Base-by-base conservation (phyloP, 1,139 yeast species). In the Taiozyma onychis region DNA sequence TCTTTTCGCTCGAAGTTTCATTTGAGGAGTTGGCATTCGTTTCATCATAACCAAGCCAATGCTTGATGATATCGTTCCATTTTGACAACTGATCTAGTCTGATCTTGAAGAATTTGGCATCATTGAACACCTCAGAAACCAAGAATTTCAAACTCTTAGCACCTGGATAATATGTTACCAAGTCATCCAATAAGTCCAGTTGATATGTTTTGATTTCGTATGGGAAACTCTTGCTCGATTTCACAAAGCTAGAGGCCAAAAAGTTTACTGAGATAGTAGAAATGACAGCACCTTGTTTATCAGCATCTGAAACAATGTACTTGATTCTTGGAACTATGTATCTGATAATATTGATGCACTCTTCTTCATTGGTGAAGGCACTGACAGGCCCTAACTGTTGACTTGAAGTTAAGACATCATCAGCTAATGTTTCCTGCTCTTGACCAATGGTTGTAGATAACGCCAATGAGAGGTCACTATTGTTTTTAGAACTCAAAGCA, bases 11-110 rank as follows among this genome's bases (percentile, higher is more conserved):
- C 46, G 77, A 77, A 4, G 46, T 10, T 6, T 39, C 44, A 27
- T 39, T 44, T 21, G 16, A 18, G 3, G 42, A 43, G 34, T 43
- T 44, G 18, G 47, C 34, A 24, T 41, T 44, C 9, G 18, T 11
- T 22, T 21, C 39, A 51, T 85, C 91, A 37, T 67, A 68, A 2
- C 67, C 62, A 7, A 80, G 72, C 93, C 95, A 88, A 10, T 69
- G 66, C 4, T 66, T 62, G 7, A 87, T 66, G 2, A 85, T 71
- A 0, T 69, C 63, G 52, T 70, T 69, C 89, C 93, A 84, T 2
- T 59, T 54, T 5, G 57, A 54, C n/a, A 71, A 48, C 50, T 69
- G 58, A n/a, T 57, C 53, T 2, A 57, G 26, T 4, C 63, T 60
- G 37, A 73, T 59, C 4, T 63, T 61, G 62, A 87, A 81, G 52